Percentiles rank a stretch among this genome's conserved stretches.
Conservation (phyloP, 257 asterid genomes). For the Datura wrightii region DNA sequence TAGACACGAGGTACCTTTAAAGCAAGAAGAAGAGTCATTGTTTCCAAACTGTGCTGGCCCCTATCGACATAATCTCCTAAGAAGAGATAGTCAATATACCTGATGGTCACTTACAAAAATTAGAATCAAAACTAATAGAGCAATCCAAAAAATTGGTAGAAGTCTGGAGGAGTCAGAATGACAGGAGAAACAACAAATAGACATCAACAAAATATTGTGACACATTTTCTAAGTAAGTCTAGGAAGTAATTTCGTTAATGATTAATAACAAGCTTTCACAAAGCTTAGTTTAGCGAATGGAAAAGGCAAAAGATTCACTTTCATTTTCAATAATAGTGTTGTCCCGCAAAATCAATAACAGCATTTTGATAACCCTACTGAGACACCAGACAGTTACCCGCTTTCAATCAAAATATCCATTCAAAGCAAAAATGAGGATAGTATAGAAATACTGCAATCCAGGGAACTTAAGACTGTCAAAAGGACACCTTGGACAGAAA, state of each 20-base stretch:
- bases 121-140: constrained; percentile 37
- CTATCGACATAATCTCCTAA: constrained; percentile 99
- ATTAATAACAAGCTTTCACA: background rate
- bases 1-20: constrained; percentile 66
- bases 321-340: background rate
- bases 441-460: background rate
- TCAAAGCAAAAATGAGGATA: background rate
- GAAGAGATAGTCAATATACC: constrained; percentile 96
- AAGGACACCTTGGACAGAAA: background rate
- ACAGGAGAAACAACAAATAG: background rate
- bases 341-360: background rate
- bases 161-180: constrained; percentile 1
- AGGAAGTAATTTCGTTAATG: background rate
- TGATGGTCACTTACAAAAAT: constrained; percentile 49
- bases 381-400: background rate
- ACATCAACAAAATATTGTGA: background rate
- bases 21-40: constrained; percentile 92
- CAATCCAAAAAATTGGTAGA: background rate
- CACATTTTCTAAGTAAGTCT: background rate
- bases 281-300: background rate
- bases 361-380: background rate
- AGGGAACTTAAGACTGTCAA: constrained; percentile 3
- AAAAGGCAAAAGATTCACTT: background rate
- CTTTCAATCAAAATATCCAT: constrained; percentile 15
- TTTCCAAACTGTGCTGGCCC: constrained; percentile 99